phyloP scores from a whole-genome alignment of 257 asterid genomes.

The Ilex aquifolium region DNA sequence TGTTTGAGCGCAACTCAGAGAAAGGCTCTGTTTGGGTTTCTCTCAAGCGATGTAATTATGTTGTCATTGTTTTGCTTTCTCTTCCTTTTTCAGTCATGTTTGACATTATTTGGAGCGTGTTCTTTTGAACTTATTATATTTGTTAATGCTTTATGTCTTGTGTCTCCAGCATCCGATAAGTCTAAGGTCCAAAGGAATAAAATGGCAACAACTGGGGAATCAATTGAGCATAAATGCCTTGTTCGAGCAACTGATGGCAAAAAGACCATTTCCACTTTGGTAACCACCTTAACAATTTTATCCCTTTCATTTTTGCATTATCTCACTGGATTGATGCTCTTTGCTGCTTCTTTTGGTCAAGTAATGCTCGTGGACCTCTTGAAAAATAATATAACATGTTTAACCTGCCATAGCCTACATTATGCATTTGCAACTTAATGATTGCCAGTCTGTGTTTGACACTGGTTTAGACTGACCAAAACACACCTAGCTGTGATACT shows the following conservation, averaged over 20 bases:
- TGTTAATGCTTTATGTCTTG: slow-evolving; percentile 9
- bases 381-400: too few species aligned
- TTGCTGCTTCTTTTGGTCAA: neutral
- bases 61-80: neutral
- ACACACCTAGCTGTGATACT: too few species aligned
- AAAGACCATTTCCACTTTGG: slow-evolving; percentile 67
- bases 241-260: slow-evolving; percentile 86
- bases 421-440: too few species aligned
- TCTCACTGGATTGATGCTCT: neutral
- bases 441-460: too few species aligned
- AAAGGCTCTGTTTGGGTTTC: slow-evolving; percentile 94
- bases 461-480: too few species aligned
- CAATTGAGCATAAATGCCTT: slow-evolving; percentile 63
- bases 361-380: too few species aligned
- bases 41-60: slow-evolving; percentile 59
- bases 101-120: neutral
- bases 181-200: slow-evolving; percentile 63
- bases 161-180: slow-evolving; percentile 62
- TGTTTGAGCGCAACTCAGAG: slow-evolving; percentile 76
- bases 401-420: too few species aligned
- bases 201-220: slow-evolving; percentile 62
- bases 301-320: neutral
- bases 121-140: neutral
- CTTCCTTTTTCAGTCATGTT: neutral
- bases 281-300: slow-evolving; percentile 2